Evolutionary conservation across 2,329 filamentous ascomycete species (phyloP).

Genomic region (Ascochyta lentis): DNA sequence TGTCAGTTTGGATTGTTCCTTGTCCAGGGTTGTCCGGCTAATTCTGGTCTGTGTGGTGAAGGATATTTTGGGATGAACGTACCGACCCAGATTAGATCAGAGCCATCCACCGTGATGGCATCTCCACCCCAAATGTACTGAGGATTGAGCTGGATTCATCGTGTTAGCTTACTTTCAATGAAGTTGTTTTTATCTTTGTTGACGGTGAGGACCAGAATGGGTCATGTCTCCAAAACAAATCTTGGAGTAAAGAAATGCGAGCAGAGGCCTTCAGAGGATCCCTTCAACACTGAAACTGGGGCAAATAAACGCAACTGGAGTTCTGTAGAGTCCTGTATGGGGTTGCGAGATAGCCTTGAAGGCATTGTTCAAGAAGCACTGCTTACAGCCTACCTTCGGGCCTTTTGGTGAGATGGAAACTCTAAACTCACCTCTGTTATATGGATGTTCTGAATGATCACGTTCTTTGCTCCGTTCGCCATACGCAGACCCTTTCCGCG

Average conservation of each 20-base stretch:
- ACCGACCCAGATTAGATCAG: constrained; percentile 36
- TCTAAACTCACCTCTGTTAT: constrained; percentile 48
- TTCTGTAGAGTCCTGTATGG: too few species aligned
- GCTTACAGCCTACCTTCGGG: neutral
- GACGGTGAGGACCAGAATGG: neutral
- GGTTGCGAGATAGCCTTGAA: too few species aligned
- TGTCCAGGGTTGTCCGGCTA: neutral
- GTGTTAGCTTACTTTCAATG: neutral
- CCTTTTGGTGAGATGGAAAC: neutral
- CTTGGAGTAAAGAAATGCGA: too few species aligned
- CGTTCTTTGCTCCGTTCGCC: constrained; percentile 53
- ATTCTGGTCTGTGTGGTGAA: neutral
- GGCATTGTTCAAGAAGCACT: neutral
- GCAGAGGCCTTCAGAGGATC: too few species aligned
- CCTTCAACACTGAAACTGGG: too few species aligned
- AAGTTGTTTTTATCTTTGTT: neutral
- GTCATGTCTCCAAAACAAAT: too few species aligned
- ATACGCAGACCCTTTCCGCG: constrained; percentile 61
- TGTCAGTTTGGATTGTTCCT: neutral
- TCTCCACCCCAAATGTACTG: constrained; percentile 40
- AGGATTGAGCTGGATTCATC: constrained; percentile 23
- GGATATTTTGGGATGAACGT: neutral
- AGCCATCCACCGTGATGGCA: constrained; percentile 30
- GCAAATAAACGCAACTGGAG: too few species aligned
- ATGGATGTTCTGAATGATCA: constrained; percentile 54